Percentiles rank a stretch among this genome's conserved stretches.
phyloP scores from a whole-genome alignment of 2,329 filamentous ascomycete species.

The Cercospora citrullina region DNA sequence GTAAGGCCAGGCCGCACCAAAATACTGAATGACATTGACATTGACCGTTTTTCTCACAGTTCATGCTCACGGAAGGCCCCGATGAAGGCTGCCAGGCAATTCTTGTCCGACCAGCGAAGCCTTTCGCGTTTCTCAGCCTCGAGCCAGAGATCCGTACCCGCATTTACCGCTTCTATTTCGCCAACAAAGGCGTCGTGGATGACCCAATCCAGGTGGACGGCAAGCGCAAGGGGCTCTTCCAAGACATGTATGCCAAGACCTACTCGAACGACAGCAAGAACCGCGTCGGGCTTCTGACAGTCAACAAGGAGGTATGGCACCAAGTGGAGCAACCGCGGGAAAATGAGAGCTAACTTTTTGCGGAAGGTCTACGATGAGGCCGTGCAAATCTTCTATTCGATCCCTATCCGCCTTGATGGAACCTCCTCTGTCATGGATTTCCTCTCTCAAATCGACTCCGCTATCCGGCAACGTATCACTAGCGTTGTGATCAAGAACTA shows the following conservation, averaged over 20 bases:
- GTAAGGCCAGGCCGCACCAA: conserved; percentile 28
- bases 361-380: conserved; percentile 35
- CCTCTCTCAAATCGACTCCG: conserved; percentile 31
- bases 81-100: conserved; percentile 40
- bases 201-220: conserved; percentile 35
- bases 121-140: conserved; percentile 39
- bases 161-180: conserved; percentile 38
- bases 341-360: neutral
- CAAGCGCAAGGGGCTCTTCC: conserved; percentile 33
- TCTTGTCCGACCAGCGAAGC: conserved; percentile 38
- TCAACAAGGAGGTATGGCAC: conserved; percentile 37
- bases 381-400: conserved; percentile 36
- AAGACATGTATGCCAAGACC: conserved; percentile 34
- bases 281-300: conserved; percentile 36
- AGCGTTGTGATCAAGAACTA: conserved; percentile 36
- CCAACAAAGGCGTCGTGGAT: conserved; percentile 29
- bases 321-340: neutral
- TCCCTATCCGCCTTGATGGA: conserved; percentile 36
- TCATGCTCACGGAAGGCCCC: conserved; percentile 35
- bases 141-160: conserved; percentile 32
- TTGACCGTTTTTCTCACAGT: conserved; percentile 17
- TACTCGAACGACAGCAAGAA: conserved; percentile 37
- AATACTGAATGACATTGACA: conserved; percentile 8
- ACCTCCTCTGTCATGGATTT: conserved; percentile 39
- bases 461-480: conserved; percentile 28